Evolutionary conservation across 495 filamentous ascomycete species (phyloP).

Genomic region (Hypoxylon fuscum): DNA sequence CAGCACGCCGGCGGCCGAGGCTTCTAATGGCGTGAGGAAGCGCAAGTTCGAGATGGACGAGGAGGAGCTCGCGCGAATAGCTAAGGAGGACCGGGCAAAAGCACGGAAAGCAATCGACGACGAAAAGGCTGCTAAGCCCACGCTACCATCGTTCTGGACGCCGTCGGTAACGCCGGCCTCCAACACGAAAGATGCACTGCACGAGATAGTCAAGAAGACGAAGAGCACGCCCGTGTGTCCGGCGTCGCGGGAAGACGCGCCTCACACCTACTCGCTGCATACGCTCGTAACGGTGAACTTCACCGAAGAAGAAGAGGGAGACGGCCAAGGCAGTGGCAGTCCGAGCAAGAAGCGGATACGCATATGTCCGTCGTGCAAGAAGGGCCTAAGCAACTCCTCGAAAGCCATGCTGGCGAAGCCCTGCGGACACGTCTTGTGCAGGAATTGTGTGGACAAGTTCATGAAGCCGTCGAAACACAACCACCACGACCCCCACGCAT

Average conservation of each 20-base stretch:
- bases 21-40: conserved; percentile 53
- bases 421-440: conserved; percentile 93
- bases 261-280: conserved; percentile 85
- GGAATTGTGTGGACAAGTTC: conserved; percentile 87
- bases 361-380: conserved; percentile 90
- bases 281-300: conserved; percentile 82
- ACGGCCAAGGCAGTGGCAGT: conserved; percentile 44
- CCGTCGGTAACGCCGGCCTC: conserved; percentile 80
- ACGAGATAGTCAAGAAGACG: conserved; percentile 66
- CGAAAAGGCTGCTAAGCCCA: conserved; percentile 79
- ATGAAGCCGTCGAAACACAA: conserved; percentile 66
- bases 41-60: conserved; percentile 86
- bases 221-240: conserved; percentile 85
- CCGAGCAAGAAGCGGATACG: conserved; percentile 61
- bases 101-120: conserved; percentile 72
- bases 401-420: conserved; percentile 90
- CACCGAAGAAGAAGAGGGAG: conserved; percentile 77
- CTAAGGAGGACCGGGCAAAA: conserved; percentile 72
- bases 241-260: conserved; percentile 70
- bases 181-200: conserved; percentile 57
- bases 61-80: conserved; percentile 77
- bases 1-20: conserved; percentile 31
- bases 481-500: conserved; percentile 71
- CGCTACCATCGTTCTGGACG: conserved; percentile 94
- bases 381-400: conserved; percentile 80